phyloP scores from a whole-genome alignment of 2,329 filamentous ascomycete genomes.

The Leptographium lundbergii region DNA sequence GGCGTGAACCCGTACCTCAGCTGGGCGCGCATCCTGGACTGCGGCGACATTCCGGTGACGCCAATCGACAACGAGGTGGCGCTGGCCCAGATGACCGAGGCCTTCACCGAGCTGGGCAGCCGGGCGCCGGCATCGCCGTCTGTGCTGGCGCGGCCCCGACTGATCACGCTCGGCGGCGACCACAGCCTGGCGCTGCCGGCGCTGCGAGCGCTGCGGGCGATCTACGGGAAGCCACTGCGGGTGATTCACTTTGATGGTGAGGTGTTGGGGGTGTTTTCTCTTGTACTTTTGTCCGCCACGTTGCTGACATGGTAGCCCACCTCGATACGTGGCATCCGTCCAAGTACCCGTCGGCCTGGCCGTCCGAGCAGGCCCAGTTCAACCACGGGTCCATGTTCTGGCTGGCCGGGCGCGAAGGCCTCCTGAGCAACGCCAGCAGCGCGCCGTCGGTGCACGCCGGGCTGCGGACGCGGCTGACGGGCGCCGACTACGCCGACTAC shows the following conservation, averaged over 20 bases:
- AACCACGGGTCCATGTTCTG: conserved; percentile 90
- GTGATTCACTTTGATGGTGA: conserved; percentile 60
- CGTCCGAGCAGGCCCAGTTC: conserved; percentile 56
- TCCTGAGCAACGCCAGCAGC: conserved; percentile 57
- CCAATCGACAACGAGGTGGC: conserved; percentile 80
- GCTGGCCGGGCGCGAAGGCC: conserved; percentile 68
- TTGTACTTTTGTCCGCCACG: conserved; percentile 19
- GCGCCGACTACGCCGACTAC: conserved; percentile 52
- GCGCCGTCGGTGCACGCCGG: conserved; percentile 72
- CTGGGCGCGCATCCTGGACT: conserved; percentile 74
- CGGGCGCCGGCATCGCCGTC: conserved; percentile 21
- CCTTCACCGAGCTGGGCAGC: conserved; percentile 54
- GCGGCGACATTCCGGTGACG: conserved; percentile 78
- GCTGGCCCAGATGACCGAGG: conserved; percentile 70
- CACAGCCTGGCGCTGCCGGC: conserved; percentile 60
- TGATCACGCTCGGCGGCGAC: conserved; percentile 62
- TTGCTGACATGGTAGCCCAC: conserved; percentile 30
- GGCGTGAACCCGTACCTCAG: conserved; percentile 71
- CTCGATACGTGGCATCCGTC: conserved; percentile 77
- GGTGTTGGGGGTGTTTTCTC: neutral
- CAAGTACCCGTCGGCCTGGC: conserved; percentile 70
- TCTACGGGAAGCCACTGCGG: conserved; percentile 49
- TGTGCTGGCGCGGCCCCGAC: conserved; percentile 30
- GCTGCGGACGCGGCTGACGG: conserved; percentile 62
- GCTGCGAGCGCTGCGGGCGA: conserved; percentile 49